Evolutionary conservation across 1,284 basidiomycete species (phyloP).

Genomic region (Marasmius sp.): DNA sequence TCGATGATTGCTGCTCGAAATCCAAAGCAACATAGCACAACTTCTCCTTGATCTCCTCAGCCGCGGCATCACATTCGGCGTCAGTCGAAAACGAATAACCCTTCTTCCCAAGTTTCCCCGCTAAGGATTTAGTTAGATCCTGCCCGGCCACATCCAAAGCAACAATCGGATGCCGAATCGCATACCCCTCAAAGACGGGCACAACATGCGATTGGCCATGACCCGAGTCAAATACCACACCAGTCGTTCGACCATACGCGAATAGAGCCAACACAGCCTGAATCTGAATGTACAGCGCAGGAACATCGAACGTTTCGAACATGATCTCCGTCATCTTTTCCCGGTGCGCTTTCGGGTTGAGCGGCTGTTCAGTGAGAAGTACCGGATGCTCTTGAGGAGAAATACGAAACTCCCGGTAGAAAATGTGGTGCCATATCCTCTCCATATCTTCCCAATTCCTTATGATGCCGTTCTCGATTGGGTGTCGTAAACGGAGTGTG

Average conservation of each 20-base stretch:
- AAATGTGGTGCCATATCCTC: constrained; percentile 90
- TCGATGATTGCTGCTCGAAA: constrained; percentile 86
- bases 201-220: constrained; percentile 90
- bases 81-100: constrained; percentile 83
- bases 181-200: constrained; percentile 87
- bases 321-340: constrained; percentile 97
- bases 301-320: constrained; percentile 92
- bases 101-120: constrained; percentile 81
- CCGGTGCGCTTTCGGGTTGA: constrained; percentile 90
- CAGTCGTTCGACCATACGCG: constrained; percentile 86
- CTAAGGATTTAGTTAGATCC: constrained; percentile 79
- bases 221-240: constrained; percentile 90
- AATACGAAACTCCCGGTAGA: constrained; percentile 82
- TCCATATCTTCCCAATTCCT: constrained; percentile 96
- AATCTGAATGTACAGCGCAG: constrained; percentile 88
- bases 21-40: constrained; percentile 85
- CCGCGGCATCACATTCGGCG: constrained; percentile 75
- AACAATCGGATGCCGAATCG: constrained; percentile 79
- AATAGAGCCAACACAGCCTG: constrained; percentile 89
- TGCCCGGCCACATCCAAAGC: constrained; percentile 82
- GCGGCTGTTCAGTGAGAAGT: constrained; percentile 83
- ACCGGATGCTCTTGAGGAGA: constrained; percentile 87
- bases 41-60: constrained; percentile 89
- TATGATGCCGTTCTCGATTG: constrained; percentile 78
- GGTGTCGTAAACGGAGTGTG: constrained; percentile 87